Percentiles rank a stretch among this genome's conserved stretches.
Conservation (phyloP, 352 stramenopile species). For the Globisporangium takayamanum region DNA sequence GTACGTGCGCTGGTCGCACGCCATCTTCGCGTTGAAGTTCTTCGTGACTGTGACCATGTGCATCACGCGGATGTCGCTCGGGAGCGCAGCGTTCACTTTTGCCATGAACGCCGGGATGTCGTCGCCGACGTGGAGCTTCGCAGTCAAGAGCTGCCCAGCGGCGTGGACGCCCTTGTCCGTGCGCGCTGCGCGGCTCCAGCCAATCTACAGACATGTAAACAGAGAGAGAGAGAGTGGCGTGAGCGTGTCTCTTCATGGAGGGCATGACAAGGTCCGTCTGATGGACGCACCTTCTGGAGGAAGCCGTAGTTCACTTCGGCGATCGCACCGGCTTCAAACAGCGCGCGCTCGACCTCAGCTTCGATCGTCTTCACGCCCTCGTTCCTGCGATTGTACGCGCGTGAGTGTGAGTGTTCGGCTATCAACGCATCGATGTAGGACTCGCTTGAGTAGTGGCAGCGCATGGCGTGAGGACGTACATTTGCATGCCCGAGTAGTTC, state of each 20-base stretch:
- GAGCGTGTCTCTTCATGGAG: background rate
- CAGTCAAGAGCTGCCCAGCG: conserved; percentile 75
- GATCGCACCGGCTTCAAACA: conserved; percentile 85
- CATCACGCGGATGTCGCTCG: conserved; percentile 77
- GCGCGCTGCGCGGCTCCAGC: conserved; percentile 82
- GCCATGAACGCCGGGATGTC: conserved; percentile 58
- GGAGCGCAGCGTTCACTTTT: conserved; percentile 68
- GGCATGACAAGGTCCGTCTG: background rate
- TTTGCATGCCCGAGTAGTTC: conserved; percentile 88
- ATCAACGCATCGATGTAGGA: no score
- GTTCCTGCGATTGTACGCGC: conserved; percentile 37
- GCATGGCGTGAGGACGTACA: conserved; percentile 27
- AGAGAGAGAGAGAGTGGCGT: background rate
- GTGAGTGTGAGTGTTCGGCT: background rate
- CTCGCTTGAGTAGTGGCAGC: no score
- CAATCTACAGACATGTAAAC: conserved; percentile 31
- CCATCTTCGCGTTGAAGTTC: conserved; percentile 89
- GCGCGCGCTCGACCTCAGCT: conserved; percentile 81
- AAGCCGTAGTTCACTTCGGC: conserved; percentile 87
- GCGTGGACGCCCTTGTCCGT: conserved; percentile 91
- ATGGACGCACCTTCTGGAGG: conserved; percentile 57
- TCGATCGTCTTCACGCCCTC: conserved; percentile 87
- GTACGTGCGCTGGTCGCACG: conserved; percentile 86
- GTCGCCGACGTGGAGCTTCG: conserved; percentile 80
- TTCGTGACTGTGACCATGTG: conserved; percentile 85